phyloP scores from a whole-genome alignment of 2,329 filamentous ascomycete species.

The Falciphora oryzae region DNA sequence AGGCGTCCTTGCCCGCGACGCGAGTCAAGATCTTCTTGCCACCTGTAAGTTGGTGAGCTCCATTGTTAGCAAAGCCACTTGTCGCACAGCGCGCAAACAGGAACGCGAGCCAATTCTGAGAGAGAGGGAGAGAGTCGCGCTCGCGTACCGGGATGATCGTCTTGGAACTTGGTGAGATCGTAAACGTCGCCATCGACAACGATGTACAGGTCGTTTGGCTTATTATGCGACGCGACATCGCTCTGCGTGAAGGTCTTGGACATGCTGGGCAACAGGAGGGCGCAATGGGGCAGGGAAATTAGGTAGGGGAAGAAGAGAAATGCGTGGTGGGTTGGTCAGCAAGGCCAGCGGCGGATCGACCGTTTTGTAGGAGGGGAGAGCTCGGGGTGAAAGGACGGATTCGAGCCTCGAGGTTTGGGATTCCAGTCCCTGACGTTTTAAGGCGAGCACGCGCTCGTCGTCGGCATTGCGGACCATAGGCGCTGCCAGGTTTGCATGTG shows the following conservation, averaged over 20 bases:
- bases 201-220: conserved; percentile 78
- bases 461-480: background rate
- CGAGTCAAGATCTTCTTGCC: conserved; percentile 61
- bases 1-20: conserved; percentile 60
- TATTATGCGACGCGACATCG: conserved; percentile 91
- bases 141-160: conserved; percentile 70
- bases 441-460: background rate
- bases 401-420: background rate
- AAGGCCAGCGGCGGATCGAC: background rate
- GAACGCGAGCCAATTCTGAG: too few species aligned
- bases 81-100: background rate
- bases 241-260: conserved; percentile 76
- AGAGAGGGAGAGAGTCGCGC: background rate
- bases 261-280: conserved; percentile 50
- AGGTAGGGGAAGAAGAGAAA: conserved; percentile 1
- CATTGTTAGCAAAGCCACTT: conserved; percentile 9
- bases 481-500: background rate
- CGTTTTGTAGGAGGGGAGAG: background rate
- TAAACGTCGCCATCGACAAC: conserved; percentile 94
- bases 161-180: conserved; percentile 83
- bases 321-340: background rate
- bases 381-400: background rate
- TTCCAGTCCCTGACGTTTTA: background rate
- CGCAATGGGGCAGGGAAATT: conserved; percentile 18
- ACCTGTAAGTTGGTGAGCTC: conserved; percentile 28